Evolutionary conservation across 371 early-diverging fungal genomes (phyloP).

Genomic region (Mortierella sp.): DNA sequence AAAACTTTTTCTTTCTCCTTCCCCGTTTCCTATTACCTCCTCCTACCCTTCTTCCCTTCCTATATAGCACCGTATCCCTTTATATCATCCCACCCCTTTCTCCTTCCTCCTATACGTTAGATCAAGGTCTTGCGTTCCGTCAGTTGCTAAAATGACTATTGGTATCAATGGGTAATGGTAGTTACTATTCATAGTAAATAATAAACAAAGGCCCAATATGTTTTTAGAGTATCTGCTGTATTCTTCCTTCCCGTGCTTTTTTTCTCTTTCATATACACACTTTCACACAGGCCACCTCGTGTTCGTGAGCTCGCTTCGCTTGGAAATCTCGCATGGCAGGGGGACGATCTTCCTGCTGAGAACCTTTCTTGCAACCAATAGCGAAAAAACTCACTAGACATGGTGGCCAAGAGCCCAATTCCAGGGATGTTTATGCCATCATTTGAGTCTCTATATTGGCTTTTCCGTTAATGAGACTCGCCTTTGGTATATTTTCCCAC

Average conservation of each 20-base stretch:
- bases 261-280: slow-evolving; percentile 7
- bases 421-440: slow-evolving; percentile 25
- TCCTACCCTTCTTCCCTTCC: background rate
- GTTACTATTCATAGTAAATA: slow-evolving; percentile 2
- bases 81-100: background rate
- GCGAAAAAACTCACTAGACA: slow-evolving; percentile 49
- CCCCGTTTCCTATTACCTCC: background rate
- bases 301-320: slow-evolving; percentile 53
- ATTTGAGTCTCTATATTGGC: slow-evolving; percentile 8
- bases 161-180: background rate
- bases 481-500: slow-evolving; percentile 33
- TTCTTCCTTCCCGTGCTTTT: slow-evolving; percentile 6
- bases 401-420: slow-evolving; percentile 52
- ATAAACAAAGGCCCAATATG: background rate
- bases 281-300: slow-evolving; percentile 40
- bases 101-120: background rate
- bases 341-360: slow-evolving; percentile 47
- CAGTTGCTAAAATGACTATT: slow-evolving; percentile 6
- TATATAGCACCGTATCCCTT: too few species aligned
- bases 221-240: background rate
- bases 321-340: slow-evolving; percentile 32
- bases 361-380: slow-evolving; percentile 38
- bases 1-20: background rate
- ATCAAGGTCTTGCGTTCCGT: background rate
- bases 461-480: slow-evolving; percentile 9